These are phyloP conservation scores for Phaeotremella fagi DNA, from an alignment of 768 basidiomycete species.

Conservation along the genomic window DNA sequence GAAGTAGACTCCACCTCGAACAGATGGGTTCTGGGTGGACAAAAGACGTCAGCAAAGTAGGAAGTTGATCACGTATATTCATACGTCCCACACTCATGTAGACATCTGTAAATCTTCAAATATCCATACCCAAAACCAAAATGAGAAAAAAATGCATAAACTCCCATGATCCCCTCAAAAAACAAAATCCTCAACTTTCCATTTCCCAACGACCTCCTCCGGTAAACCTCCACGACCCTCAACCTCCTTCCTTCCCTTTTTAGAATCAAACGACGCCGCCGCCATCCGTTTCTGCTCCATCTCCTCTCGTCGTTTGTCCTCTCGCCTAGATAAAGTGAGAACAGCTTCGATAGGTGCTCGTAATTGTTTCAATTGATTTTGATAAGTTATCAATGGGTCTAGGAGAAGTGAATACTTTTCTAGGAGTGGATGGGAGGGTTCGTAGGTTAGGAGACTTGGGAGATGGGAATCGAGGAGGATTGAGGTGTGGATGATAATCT, in stretches of 20 bases:
- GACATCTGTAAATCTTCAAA: too few species aligned
- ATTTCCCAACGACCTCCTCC: conserved; percentile 26
- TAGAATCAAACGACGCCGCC: background rate
- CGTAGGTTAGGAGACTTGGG: conserved; percentile 33
- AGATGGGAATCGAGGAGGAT: conserved; percentile 42
- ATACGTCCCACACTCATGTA: too few species aligned
- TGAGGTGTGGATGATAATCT: conserved; percentile 33
- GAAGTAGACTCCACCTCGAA: too few species aligned
- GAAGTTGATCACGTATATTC: too few species aligned
- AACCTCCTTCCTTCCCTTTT: conserved; percentile 3
- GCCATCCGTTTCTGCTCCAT: conserved; percentile 12
- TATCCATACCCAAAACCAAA: too few species aligned
- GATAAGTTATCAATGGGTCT: conserved; percentile 27
- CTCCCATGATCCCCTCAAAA: conserved; percentile 9
- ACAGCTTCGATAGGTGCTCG: conserved; percentile 40
- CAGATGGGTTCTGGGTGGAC: too few species aligned
- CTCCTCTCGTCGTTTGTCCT: conserved; percentile 18
- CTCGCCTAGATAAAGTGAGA: conserved; percentile 31
- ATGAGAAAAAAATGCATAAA: too few species aligned
- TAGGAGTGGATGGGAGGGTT: conserved; percentile 31
- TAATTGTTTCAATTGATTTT: conserved; percentile 31
- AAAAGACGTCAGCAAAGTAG: too few species aligned
- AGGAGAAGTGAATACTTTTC: conserved; percentile 20
- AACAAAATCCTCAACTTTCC: conserved; percentile 30
- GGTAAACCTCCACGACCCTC: conserved; percentile 10